Percentiles rank a stretch among this genome's conserved stretches.
phyloP scores from a whole-genome alignment of 169 alveolate genomes.

The Eimeria tenella region DNA sequence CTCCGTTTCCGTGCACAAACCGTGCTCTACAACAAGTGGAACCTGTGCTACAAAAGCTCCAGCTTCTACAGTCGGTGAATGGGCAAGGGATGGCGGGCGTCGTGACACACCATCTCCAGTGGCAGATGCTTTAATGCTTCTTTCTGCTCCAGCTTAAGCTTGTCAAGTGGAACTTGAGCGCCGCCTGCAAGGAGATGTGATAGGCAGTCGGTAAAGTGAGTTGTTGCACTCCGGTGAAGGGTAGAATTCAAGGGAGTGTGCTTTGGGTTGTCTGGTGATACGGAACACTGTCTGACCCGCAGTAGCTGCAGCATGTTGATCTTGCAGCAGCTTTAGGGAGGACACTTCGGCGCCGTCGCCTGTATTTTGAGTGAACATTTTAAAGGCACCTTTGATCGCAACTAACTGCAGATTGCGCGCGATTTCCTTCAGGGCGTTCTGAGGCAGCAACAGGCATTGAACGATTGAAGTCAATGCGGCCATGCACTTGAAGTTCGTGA shows the following conservation, averaged over 20 bases:
- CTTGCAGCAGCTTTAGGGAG: slow-evolving; percentile 21
- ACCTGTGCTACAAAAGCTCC: no score
- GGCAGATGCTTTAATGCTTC: slow-evolving; percentile 40
- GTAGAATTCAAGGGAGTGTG: not conserved
- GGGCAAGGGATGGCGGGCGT: no score
- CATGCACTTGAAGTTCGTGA: no score
- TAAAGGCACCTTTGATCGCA: not conserved
- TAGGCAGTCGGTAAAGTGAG: not conserved
- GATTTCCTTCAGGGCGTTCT: slow-evolving; percentile 33
- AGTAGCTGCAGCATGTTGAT: not conserved
- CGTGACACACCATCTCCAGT: not conserved
- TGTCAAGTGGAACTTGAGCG: not conserved
- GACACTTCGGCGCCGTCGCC: not conserved
- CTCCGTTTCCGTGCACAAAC: not conserved
- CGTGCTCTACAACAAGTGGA: no score
- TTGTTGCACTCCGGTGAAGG: not conserved
- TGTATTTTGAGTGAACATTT: not conserved
- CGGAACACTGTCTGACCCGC: not conserved
- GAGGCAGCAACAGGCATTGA: not conserved
- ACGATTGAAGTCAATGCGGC: no score
- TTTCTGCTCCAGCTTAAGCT: slow-evolving; percentile 9
- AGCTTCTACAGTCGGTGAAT: no score
- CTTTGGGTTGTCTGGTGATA: no score
- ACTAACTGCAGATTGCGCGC: not conserved
- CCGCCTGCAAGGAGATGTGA: slow-evolving; percentile 38